A percentile compares a stretch with the other conserved stretches of the same genome.
phyloP scores from a whole-genome alignment of 129 eudicot genomes.

The Erigeron canadensis region DNA sequence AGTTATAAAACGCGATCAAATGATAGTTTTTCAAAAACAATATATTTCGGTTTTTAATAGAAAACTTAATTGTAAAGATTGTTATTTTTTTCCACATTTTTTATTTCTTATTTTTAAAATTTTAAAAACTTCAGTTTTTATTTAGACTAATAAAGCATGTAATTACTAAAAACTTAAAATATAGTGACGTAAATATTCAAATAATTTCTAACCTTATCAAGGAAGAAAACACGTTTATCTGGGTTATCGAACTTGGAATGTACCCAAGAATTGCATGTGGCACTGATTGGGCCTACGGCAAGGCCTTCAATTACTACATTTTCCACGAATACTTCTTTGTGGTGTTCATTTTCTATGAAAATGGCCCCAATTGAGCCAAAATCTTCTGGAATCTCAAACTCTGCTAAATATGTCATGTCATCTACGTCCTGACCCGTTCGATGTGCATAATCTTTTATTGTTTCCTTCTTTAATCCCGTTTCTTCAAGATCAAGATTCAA shows the following conservation, averaged over 20 bases:
- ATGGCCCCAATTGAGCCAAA: constrained; percentile 75
- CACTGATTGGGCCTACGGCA: constrained; percentile 19
- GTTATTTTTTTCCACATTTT: too few species aligned
- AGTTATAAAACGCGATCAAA: too few species aligned
- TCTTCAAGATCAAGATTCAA: constrained; percentile 30
- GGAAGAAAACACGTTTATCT: constrained; percentile 55
- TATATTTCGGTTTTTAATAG: too few species aligned
- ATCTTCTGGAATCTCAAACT: constrained; percentile 37
- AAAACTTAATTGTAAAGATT: too few species aligned
- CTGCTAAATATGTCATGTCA: constrained; percentile 34
- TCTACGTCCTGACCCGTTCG: constrained; percentile 13
- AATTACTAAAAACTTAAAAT: background rate
- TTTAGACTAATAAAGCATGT: too few species aligned
- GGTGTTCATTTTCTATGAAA: constrained; percentile 61
- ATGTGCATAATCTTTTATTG: constrained; percentile 48
- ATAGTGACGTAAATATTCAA: background rate
- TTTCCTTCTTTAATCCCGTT: constrained; percentile 36
- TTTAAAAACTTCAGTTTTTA: too few species aligned
- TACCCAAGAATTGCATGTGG: constrained; percentile 63
- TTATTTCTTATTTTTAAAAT: too few species aligned
- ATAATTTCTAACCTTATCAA: constrained; percentile 48
- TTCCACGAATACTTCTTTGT: constrained; percentile 49
- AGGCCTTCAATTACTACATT: constrained; percentile 50
- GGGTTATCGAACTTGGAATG: constrained; percentile 47
- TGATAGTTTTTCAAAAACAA: too few species aligned